phyloP scores from a whole-genome alignment of 805 yeast genomes.

The Wickerhamiella lipophila region DNA sequence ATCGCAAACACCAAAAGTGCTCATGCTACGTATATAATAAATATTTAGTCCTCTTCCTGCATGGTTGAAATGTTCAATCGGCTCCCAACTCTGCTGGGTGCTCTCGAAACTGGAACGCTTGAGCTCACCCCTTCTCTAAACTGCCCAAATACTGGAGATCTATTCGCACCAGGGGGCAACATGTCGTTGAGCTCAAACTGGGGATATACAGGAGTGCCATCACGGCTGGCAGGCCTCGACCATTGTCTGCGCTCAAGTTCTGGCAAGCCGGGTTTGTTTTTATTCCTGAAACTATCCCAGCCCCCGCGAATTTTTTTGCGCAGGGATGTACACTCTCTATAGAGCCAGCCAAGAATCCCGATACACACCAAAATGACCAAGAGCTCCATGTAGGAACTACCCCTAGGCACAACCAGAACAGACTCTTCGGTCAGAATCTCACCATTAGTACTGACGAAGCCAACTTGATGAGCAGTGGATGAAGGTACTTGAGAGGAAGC shows the following conservation, averaged over 20 bases:
- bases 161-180: background rate
- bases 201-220: conserved; percentile 1
- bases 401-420: background rate
- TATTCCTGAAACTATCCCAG: background rate
- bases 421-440: conserved; percentile 6
- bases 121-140: conserved; percentile 2
- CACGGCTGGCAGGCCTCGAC: conserved; percentile 7
- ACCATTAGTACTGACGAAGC: conserved; percentile 4
- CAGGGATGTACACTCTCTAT: background rate
- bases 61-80: conserved; percentile 7
- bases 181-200: conserved; percentile 6
- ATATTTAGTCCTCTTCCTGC: conserved; percentile 4
- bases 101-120: conserved; percentile 3
- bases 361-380: background rate
- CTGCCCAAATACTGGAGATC: conserved; percentile 7
- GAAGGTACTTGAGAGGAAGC: conserved; percentile 55
- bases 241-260: background rate
- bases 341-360: background rate
- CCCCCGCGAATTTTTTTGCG: background rate
- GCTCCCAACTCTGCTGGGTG: conserved; percentile 5
- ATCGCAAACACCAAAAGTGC: background rate
- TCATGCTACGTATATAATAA: background rate
- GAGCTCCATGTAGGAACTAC: background rate
- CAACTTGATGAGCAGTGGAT: conserved; percentile 11
- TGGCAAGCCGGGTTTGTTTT: conserved; percentile 2